Evolutionary conservation across 805 yeast species (phyloP), one percentile per base, ranked within the genome.

Genomic region (Cyberlindnera bimundalis): DNA sequence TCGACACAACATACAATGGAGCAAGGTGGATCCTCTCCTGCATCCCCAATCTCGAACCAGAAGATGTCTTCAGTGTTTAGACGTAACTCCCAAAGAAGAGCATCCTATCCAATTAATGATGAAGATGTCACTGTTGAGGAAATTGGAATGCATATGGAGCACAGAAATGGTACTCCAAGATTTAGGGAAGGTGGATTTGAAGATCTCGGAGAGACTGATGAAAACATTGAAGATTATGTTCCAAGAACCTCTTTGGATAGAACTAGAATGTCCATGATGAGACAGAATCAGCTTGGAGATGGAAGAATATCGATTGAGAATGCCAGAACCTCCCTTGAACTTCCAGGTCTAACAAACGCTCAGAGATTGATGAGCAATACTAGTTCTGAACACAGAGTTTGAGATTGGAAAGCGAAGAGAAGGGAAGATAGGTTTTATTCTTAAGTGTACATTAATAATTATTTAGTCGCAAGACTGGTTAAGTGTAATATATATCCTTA

Each of bases 281-380:
- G 62, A 29, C 60, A 61, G 6, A 57, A 62, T 29, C 66, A 66
- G 45, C 48, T 66, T 17, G 59, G 58, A n/a, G 66, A 64, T 43
- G 60, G 59, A 24, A 56, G 71, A 45, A 58, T 57, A 17, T 64
- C 69, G 6, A 55, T 66, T 27, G 71, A 67, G 33, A 60, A 65
- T 33, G 70, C 70, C 2, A 60, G 71, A 50, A 47, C 63, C 3
- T 67, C 72, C 6, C 48, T 66, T 21, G 72, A 67, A 13, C 46
- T 67, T 23, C 72, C 72, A 5, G 71, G 72, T 12, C 51, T 65
- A 18, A 66, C 70, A 0, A 61, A 58, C 36, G 72, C 72, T 6
- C 63, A 52, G 16, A 42, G 55, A 5, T 45, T 64, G 39, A 45
- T 64, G 57, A 57, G 62, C 39, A 50, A 51, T 24, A 50, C 37